Evolutionary conservation across 2,329 filamentous ascomycete genomes (phyloP), one percentile per base, ranked within the genome.

Genomic region (Ceratocystis cacaofunesta): DNA sequence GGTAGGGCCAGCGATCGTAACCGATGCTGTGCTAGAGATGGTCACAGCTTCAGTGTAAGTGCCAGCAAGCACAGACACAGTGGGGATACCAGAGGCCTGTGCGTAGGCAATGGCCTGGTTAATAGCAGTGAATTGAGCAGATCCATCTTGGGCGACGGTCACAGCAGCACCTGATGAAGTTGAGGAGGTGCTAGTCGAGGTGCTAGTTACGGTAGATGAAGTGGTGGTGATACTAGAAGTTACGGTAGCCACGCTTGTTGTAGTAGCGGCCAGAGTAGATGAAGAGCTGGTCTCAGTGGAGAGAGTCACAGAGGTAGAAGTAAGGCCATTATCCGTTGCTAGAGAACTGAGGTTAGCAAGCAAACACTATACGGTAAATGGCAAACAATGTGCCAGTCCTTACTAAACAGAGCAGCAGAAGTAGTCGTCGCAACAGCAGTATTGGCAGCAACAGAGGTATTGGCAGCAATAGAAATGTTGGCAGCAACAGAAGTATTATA

Each of bases 41-140:
- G 72, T 72, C 28, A 80, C 70, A 5, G 73, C 71, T 64, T 80
- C 77, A 5, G 73, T 74, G 66, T 79, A 80, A 0, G 76, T 78
- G 15, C 78, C 78, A 1, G 76, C 73, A 4, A 75, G 72, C 19
- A 79, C 72, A 12, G 75, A 74, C 1, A 80, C 76, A 0, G 78
- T 78, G 1, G 78, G 73, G 25, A 76, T 72, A 1, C 71, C 73
- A 62, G 62, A 64, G 4, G 52, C 63, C 74, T 74, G 74, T 0
- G 78, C 78, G 36, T 76, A 77, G 2, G 73, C 71, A 19, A 80
- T 73, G 32, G 77, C 78, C 17, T 75, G 72, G 62, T 73, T 74
- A 69, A 80, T 78, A 10, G 73, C 76, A 17, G 76, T 77, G 65
- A 76, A 79, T 61, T 78, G 75, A 22, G 74, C 77, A 25, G 72